Percentiles rank a stretch among this genome's conserved stretches.
phyloP scores from a whole-genome alignment of 495 filamentous ascomycete species.

The Amorphotheca resinae region DNA sequence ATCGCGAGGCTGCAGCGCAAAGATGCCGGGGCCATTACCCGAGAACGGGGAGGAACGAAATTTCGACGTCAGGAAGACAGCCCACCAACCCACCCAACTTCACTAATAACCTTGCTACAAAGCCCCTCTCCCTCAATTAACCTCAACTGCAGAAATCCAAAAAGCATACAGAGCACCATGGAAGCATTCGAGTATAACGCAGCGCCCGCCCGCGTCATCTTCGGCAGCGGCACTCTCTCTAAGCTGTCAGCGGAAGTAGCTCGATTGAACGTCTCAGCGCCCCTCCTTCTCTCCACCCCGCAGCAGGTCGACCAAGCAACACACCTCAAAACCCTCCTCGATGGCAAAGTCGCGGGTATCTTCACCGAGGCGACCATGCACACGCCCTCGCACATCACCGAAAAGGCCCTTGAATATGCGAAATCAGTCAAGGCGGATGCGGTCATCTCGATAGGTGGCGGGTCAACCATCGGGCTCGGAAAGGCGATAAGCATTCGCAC shows the following conservation, averaged over 20 bases:
- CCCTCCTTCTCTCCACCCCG: slow-evolving; percentile 46
- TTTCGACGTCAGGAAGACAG: too few relatives aligned
- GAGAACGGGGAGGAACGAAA: too few relatives aligned
- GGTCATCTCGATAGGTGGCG: slow-evolving; percentile 50
- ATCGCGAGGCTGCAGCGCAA: too few relatives aligned
- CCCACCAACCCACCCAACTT: neutral
- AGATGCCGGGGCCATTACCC: too few relatives aligned
- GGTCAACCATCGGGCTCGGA: slow-evolving; percentile 52
- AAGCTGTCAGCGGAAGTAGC: slow-evolving; percentile 47
- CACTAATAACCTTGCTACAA: slow-evolving; percentile 5
- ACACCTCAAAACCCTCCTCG: slow-evolving; percentile 34
- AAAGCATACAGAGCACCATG: slow-evolving; percentile 28
- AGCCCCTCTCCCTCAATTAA: slow-evolving; percentile 1
- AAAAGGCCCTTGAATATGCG: slow-evolving; percentile 43
- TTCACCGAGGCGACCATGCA: slow-evolving; percentile 58
- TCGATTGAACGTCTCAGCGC: slow-evolving; percentile 39
- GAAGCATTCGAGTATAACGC: slow-evolving; percentile 50
- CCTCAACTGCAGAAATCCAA: neutral
- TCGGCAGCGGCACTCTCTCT: slow-evolving; percentile 47
- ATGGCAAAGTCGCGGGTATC: slow-evolving; percentile 39
- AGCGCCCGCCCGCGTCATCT: slow-evolving; percentile 47
- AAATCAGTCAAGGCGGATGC: slow-evolving; percentile 36
- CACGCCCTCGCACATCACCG: slow-evolving; percentile 50
- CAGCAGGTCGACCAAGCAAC: slow-evolving; percentile 42
- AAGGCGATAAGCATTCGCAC: slow-evolving; percentile 56